Percentiles rank a stretch among this genome's conserved stretches.
phyloP scores from a whole-genome alignment of 176 grass and related monocot species.

The Paspalum vaginatum region DNA sequence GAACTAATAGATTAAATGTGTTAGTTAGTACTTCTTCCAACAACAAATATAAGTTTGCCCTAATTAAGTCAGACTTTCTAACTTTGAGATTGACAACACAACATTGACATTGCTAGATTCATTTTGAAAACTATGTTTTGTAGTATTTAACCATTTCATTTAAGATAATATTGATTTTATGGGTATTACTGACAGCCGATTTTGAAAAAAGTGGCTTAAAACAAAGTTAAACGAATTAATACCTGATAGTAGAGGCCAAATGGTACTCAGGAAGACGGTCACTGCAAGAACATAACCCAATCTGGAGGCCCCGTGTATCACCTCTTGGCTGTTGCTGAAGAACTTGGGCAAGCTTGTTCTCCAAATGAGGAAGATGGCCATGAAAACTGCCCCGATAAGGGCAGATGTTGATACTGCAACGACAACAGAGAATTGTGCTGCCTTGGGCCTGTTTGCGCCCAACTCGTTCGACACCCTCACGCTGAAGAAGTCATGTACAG shows the following conservation, averaged over 20 bases:
- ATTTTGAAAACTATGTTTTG: too few species aligned
- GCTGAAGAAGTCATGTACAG: conserved; percentile 16
- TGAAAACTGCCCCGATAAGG: conserved; percentile 57
- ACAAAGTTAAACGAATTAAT: not conserved
- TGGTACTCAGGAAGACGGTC: conserved; percentile 61
- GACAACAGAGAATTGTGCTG: conserved; percentile 58
- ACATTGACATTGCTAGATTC: too few species aligned
- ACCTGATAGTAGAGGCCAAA: conserved; percentile 82
- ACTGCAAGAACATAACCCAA: conserved; percentile 64
- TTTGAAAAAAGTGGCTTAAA: too few species aligned
- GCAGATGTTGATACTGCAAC: conserved; percentile 54
- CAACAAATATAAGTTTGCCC: too few species aligned
- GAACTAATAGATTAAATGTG: too few species aligned
- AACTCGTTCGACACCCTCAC: conserved; percentile 85
- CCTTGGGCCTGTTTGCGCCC: conserved; percentile 55
- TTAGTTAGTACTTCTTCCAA: too few species aligned
- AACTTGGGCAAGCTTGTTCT: conserved; percentile 53
- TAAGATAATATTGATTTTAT: too few species aligned
- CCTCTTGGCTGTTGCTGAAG: conserved; percentile 58
- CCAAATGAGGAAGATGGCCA: conserved; percentile 55
- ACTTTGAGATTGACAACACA: too few species aligned
- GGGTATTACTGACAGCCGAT: too few species aligned
- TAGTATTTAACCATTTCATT: too few species aligned
- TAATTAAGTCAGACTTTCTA: too few species aligned
- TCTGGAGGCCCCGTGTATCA: conserved; percentile 53